Evolutionary conservation across 306 rosid species (phyloP), one percentile per base, ranked within the genome.

Genomic region (Dalbergia cochinchinensis): DNA sequence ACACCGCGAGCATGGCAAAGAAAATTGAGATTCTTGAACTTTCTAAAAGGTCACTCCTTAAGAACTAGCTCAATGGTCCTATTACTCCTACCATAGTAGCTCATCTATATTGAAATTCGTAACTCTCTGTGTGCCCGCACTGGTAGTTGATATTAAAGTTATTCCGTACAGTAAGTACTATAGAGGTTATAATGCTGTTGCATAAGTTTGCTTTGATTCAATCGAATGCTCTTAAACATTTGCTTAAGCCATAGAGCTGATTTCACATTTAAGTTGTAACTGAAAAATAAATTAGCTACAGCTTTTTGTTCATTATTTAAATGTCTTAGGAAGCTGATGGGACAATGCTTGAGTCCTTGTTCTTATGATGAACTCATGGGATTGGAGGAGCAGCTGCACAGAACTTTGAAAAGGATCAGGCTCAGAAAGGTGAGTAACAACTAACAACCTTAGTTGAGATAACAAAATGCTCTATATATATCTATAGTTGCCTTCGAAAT

Each of bases 251-350:
- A 42, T 42, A 42, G 6, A 42, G 47, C 47, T 42, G 47, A 42
- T 42, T 42, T 42, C 3, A 41, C 47, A 42, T 42, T 42, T 42
- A 42, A 22, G 65, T 26, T 20, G 33, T 58, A 14, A 26, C 14
- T 62, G 4, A 34, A 54, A 14, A 6, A 4, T 53, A 53, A 61
- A 61, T 13, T 20, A 11, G 66, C 16, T 14, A 20, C 22, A n/a
- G 6, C 16, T 73, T 42, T 42, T 57, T 48, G 9, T 31, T 20
- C 33, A 69, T 48, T 41, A 34, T 74, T 65, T 81, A 61, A 39
- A 37, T 63, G 26, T 73, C 18, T 78, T 79, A 93, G 98, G 89
- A 88, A 79, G 85, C 79, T 91, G 66, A 63, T 87, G 83, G 98
- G 94, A 65, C 71, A 80, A 54, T 85, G 57, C 34, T 61, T 86